Evolutionary conservation across 805 yeast genomes (phyloP), one percentile per base, ranked within the genome.

Genomic region (Blastobotrys peoriensis): DNA sequence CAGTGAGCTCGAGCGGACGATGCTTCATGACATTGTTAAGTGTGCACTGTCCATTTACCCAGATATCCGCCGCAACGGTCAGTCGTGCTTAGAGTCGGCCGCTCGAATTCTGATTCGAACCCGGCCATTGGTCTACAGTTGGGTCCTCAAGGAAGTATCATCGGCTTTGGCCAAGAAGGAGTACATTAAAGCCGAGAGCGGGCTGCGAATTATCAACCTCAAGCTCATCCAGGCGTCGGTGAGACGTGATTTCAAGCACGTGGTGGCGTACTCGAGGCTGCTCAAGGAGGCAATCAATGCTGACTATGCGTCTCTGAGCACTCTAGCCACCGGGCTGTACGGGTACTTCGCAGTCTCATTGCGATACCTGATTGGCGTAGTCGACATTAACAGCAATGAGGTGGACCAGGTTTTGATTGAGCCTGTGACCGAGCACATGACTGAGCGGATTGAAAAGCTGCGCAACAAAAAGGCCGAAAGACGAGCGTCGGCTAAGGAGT

Each of bases 101-200:
- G 75, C 85, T 72, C 82, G 79, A 53, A 77, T 83, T 46, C 66
- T 91, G 3, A 71, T 79, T 51, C 85, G 86, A 0, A 74, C 87
- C 0, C 80, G 83, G 48, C 69, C 74, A 16, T 59, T 73, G 2
- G 73, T 86, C 30, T 59, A 82, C 2, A 69, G 69, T 8, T 57
- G 64, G 15, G 65, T 85, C 1, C 63, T 87, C 19, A 66, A 67
- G 5, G 65, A 71, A 2, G 64, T 84, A 15, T 61, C 72, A 4
- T 63, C 63, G 13, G 81, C 84, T 0, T 50, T 87, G 3, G 64
- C 65, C 1, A 55, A 62, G 1, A 64, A 71, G 10, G 81, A 81
- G 36, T 67, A 65, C 48, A 79, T 77, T 51, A 66, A 70, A 21
- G 73, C 86, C 18, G 79, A 81, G 48, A 82, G 86, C 36, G 82